A percentile compares a stretch with the other conserved stretches of the same genome.
phyloP scores from a whole-genome alignment of 495 filamentous ascomycete species.

The Xylaria curta region DNA sequence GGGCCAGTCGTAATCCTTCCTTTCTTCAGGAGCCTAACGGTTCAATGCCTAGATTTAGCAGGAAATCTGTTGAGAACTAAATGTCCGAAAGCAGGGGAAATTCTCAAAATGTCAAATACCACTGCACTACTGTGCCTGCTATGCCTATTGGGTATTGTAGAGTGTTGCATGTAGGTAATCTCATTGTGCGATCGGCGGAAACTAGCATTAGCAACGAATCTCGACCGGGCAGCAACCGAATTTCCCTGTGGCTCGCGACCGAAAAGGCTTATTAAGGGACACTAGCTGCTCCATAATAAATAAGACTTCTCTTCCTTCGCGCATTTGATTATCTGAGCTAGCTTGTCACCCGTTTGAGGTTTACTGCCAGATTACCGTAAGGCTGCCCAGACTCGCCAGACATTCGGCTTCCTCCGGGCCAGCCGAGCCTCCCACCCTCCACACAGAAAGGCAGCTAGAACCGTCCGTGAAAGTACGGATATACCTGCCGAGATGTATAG shows the following conservation, averaged over 20 bases:
- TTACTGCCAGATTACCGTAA: constrained; percentile 18
- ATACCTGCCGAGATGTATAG: constrained; percentile 1
- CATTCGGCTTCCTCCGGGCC: constrained; percentile 27
- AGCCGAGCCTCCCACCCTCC: constrained; percentile 21
- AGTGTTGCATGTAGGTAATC: constrained; percentile 24
- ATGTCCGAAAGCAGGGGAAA: not conserved
- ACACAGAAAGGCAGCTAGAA: not conserved
- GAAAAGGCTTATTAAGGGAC: constrained; percentile 21
- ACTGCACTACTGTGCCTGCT: not conserved
- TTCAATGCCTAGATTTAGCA: constrained; percentile 1
- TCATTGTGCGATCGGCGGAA: constrained; percentile 27
- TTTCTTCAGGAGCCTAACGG: not conserved
- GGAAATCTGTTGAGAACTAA: not conserved
- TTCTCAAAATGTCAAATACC: constrained; percentile 21
- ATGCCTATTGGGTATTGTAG: not conserved
- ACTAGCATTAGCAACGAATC: constrained; percentile 26
- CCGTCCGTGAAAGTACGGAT: not conserved
- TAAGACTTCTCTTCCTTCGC: constrained; percentile 1
- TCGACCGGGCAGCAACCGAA: constrained; percentile 30
- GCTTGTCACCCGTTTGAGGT: constrained; percentile 12
- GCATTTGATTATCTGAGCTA: not conserved
- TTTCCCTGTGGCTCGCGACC: constrained; percentile 7
- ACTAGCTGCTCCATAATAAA: constrained; percentile 9
- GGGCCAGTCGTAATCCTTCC: not conserved
- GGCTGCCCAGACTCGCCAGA: constrained; percentile 14